phyloP scores from a whole-genome alignment of 441 rosid genomes.

The Populus hybrid region DNA sequence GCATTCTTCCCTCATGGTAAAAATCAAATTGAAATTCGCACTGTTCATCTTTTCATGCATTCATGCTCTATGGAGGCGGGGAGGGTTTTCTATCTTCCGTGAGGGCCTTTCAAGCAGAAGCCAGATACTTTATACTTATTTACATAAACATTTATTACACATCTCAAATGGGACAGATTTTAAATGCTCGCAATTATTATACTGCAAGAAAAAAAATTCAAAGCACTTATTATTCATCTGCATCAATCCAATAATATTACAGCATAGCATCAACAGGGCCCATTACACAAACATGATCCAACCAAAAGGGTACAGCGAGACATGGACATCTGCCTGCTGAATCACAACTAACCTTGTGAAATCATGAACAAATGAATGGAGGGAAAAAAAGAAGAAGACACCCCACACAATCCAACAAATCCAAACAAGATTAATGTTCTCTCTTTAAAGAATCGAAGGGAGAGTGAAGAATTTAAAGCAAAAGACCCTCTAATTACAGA shows the following conservation, averaged over 20 bases:
- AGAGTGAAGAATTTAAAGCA: background rate
- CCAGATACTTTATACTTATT: background rate
- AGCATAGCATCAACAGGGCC: background rate
- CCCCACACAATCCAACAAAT: slow-evolving; percentile 12
- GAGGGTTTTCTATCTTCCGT: background rate
- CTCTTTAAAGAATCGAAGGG: background rate
- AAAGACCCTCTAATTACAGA: background rate
- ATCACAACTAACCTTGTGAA: background rate
- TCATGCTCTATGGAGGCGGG: background rate
- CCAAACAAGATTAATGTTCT: background rate
- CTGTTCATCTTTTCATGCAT: too few relatives aligned
- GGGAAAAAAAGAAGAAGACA: background rate
- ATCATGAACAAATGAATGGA: slow-evolving; percentile 2
- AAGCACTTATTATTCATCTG: background rate
- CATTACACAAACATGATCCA: background rate
- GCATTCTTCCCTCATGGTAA: too few relatives aligned
- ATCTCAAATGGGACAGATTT: background rate
- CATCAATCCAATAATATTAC: background rate
- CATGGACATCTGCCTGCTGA: background rate
- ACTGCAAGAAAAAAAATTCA: background rate
- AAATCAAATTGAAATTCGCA: background rate
- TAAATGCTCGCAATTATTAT: background rate
- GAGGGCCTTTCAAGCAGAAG: background rate
- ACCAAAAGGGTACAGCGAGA: background rate
- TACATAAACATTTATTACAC: background rate